Evolutionary conservation across 495 filamentous ascomycete species (phyloP), one percentile per base, ranked within the genome.

Genomic region (Tuber aestivum): DNA sequence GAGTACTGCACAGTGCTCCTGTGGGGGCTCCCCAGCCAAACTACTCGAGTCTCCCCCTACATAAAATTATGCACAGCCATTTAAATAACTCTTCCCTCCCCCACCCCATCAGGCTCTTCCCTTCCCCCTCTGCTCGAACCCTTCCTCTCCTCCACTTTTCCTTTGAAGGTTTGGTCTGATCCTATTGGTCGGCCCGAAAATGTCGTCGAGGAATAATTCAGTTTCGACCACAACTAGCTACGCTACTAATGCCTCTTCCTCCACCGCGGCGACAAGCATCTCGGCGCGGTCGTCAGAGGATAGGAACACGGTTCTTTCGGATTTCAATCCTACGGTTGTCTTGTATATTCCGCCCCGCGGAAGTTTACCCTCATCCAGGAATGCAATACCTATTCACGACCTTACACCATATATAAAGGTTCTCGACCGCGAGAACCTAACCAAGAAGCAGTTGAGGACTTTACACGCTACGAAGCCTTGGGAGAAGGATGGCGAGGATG

Each of bases 281-380:
- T 74, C 73, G 18, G 75, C 78, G 1, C 35, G 35, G 12, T 41
- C 40, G 20, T 70, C 78, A 9, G 50, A 32, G 7, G 50, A 73
- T n/a, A 61, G 56, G 56, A 72, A 79, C 37, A 76, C 74, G 35
- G 69, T 79, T 61, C 72, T 79, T 48, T 79, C 78, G 20, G 78
- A 79, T 69, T 79, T 79, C 45, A 79, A 79, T 21, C 78, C 78
- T 3, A 79, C 78, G 10, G 72, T 79, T 48, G 45, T 79, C 38
- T 69, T 79, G 23, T 74, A 79, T 42, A 69, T 79, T 42, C 78
- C 78, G 0, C n/a, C 77, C 0, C 78, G 78, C 42, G 76, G 76
- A 41, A 75, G 70, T 16, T 37, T 77, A 21, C n/a, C 61, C 50
- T 37, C 61, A 41, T 9, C 70, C 40, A 40, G 50, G 41, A 75